phyloP scores from a whole-genome alignment of 1,139 yeast genomes.

The Citeromyces siamensis region DNA sequence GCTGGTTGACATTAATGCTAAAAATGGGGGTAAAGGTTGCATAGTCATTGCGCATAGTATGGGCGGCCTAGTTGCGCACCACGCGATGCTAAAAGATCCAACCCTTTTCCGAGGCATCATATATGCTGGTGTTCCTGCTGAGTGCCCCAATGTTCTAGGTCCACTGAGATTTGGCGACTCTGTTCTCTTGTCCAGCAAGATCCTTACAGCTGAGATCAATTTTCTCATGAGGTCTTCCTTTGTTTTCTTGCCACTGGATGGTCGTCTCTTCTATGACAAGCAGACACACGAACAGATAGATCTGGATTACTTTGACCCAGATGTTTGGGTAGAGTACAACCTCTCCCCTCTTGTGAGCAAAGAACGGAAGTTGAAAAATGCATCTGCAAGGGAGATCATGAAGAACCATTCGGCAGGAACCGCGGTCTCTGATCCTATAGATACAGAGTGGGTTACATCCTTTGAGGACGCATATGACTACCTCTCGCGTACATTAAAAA shows the following conservation, averaged over 20 bases:
- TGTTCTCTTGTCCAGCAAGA: conserved; percentile 59
- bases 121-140: conserved; percentile 76
- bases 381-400: background rate
- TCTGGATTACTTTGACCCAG: conserved; percentile 68
- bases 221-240: conserved; percentile 84
- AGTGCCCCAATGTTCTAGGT: conserved; percentile 78
- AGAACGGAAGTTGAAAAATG: conserved; percentile 15
- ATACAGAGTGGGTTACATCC: conserved; percentile 13
- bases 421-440: background rate
- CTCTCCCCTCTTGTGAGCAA: conserved; percentile 63
- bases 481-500: conserved; percentile 42
- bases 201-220: conserved; percentile 70
- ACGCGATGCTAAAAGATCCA: conserved; percentile 60
- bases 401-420: background rate
- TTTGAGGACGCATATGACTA: conserved; percentile 57
- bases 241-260: conserved; percentile 63
- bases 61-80: conserved; percentile 86
- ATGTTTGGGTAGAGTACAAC: conserved; percentile 68
- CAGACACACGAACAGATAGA: conserved; percentile 44
- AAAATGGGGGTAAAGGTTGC: conserved; percentile 31
- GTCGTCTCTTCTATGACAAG: conserved; percentile 57
- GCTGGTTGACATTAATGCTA: conserved; percentile 26
- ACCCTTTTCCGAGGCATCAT: conserved; percentile 57
- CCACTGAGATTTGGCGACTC: conserved; percentile 78
- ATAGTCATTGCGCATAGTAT: conserved; percentile 79